phyloP scores from a whole-genome alignment of 257 asterid species.

The Prunella vulgaris region DNA sequence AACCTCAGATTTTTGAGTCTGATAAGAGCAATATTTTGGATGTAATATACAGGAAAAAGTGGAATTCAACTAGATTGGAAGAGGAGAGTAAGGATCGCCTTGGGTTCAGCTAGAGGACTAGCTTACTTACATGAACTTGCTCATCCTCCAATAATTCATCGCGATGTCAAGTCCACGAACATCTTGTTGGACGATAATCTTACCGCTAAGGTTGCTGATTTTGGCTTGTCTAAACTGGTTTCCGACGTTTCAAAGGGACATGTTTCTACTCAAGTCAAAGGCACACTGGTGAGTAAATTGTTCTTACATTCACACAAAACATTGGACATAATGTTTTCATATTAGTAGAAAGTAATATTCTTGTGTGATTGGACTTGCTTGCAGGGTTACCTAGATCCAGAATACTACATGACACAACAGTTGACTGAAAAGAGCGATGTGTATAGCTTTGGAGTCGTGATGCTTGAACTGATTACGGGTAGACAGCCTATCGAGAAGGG shows the following conservation, averaged over 20 bases:
- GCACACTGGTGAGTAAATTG: constrained; percentile 59
- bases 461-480: constrained; percentile 81
- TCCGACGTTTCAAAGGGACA: constrained; percentile 77
- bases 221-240: constrained; percentile 84
- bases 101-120: constrained; percentile 93
- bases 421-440: constrained; percentile 92
- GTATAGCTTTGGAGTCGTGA: constrained; percentile 89
- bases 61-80: constrained; percentile 80
- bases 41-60: constrained; percentile 46
- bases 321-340: background rate
- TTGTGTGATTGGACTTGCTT: background rate
- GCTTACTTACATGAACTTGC: constrained; percentile 92
- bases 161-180: constrained; percentile 83
- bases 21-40: background rate
- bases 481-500: constrained; percentile 89
- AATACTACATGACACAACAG: constrained; percentile 90
- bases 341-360: background rate
- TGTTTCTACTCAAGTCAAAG: constrained; percentile 95
- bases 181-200: constrained; percentile 74
- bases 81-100: constrained; percentile 68
- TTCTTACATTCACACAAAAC: background rate
- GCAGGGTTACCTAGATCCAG: constrained; percentile 94
- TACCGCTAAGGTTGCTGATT: constrained; percentile 91
- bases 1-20: background rate
- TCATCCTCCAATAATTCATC: constrained; percentile 88